A percentile compares a stretch with the other conserved stretches of the same genome.
Evolutionary conservation across 371 early-diverging fungal genomes (phyloP).

Genomic region (Coemansia sp.): DNA sequence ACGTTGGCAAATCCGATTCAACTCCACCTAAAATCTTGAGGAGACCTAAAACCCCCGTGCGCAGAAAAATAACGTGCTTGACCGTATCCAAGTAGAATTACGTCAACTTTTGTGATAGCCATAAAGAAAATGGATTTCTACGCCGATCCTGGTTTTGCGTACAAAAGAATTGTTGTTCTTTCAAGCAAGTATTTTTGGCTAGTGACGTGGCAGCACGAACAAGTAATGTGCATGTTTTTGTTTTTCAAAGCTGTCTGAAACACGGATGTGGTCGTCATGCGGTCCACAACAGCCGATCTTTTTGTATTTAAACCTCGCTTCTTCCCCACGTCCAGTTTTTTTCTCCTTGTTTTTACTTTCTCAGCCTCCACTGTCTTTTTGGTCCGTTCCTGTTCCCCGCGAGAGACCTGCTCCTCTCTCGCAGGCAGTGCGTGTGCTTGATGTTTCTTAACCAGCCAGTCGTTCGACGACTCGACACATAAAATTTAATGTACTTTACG

Average conservation of each 20-base stretch:
- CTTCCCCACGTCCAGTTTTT: not conserved
- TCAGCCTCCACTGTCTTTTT: not conserved
- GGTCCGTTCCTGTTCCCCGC: not conserved
- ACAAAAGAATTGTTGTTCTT: too few species aligned
- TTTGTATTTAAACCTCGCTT: not conserved
- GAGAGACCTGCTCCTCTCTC: not conserved
- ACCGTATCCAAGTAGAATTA: too few species aligned
- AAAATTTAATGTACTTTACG: not conserved
- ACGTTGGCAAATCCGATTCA: not conserved
- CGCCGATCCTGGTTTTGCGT: too few species aligned
- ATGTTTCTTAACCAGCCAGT: constrained; percentile 7
- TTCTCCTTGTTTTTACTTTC: not conserved
- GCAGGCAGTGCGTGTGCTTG: too few species aligned
- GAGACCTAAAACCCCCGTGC: not conserved
- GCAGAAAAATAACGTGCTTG: not conserved
- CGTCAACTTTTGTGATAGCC: too few species aligned
- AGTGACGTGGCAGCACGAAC: not conserved
- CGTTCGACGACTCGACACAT: not conserved
- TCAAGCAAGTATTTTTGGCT: not conserved
- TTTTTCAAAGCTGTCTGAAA: not conserved
- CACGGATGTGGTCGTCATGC: not conserved
- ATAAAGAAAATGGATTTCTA: too few species aligned
- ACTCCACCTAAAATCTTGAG: too few species aligned
- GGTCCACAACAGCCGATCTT: not conserved
- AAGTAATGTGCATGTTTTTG: not conserved